Evolutionary conservation across 371 early-diverging fungal genomes (phyloP).

Genomic region (Mucor sp.): DNA sequence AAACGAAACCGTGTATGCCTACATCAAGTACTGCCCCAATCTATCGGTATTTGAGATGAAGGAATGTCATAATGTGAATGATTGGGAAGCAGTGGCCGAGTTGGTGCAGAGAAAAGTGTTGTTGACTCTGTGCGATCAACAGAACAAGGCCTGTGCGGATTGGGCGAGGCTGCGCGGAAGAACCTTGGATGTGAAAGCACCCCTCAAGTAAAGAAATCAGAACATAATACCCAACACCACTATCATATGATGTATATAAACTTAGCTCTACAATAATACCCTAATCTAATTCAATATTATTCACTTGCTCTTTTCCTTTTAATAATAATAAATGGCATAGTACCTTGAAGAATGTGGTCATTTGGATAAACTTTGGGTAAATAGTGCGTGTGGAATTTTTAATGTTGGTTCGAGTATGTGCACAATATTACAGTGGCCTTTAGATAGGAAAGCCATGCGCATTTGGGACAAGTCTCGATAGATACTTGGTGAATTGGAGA

Average conservation of each 20-base stretch:
- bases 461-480: too few relatives aligned
- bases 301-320: too few relatives aligned
- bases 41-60: constrained; percentile 64
- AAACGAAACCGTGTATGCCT: constrained; percentile 48
- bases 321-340: background rate
- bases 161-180: constrained; percentile 40
- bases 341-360: background rate
- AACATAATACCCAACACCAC: background rate
- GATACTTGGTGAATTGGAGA: too few relatives aligned
- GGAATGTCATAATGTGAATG: constrained; percentile 49
- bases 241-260: background rate
- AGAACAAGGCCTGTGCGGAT: constrained; percentile 33
- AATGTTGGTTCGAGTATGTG: background rate
- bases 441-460: too few relatives aligned
- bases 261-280: background rate
- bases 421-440: background rate
- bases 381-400: background rate
- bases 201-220: constrained; percentile 24
- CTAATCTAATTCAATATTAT: background rate
- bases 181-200: constrained; percentile 30
- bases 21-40: constrained; percentile 50
- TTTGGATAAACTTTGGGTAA: background rate
- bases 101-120: constrained; percentile 40
- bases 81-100: constrained; percentile 47
- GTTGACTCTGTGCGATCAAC: constrained; percentile 45